Base-by-base conservation (phyloP, 2,329 filamentous ascomycete species). In the Paecilomyces dactylethromorphus region DNA sequence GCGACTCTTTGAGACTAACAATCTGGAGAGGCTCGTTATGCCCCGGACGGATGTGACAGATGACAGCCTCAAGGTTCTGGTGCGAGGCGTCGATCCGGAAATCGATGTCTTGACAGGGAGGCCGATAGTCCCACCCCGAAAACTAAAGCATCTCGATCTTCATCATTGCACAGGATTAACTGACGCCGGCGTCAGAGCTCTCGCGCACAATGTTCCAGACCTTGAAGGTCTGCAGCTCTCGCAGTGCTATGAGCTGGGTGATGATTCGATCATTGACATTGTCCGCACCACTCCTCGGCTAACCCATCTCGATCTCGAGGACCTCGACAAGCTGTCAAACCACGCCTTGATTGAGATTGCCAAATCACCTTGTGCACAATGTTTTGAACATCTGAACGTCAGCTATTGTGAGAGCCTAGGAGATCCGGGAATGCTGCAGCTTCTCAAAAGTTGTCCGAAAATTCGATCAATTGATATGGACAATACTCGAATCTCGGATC, bases 401-500 rank as follows among this genome's bases (percentile, higher is more conserved):
- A 93, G 91, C 67, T 96, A 92, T 72, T 99, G 94, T 71, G 93
- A 96, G 71, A 86, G 84, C 58, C 75, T 99, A 1, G 87, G 91
- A 24, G 94, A 97, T 69, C 78, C 81, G 0, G 93, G 93, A 58
- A 89, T 97, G 84, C 80, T 96, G 0, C 89, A 90, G 0, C 79
- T 97, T 2, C 80, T 97, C 65, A 90, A 91, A 68, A 83, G 82
- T 31, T 96, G 92, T 72, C 81, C 82, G 0, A 81, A 78, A 13
- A 81, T 97, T 13, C 80, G 81, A 54, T 90, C 82, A 31, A 78
- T 96, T 13, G 90, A 95, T 56, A 87, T 97, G 81, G 94, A 99
- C 77, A 97, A 97, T 72, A 97, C 93, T 0, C 87, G 90, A 53
- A 86, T 96, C 62, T 93, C 91, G 15, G 91, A 97, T 68, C 83